phyloP scores from a whole-genome alignment of 768 basidiomycete species.

The Termitomyces sp. region DNA sequence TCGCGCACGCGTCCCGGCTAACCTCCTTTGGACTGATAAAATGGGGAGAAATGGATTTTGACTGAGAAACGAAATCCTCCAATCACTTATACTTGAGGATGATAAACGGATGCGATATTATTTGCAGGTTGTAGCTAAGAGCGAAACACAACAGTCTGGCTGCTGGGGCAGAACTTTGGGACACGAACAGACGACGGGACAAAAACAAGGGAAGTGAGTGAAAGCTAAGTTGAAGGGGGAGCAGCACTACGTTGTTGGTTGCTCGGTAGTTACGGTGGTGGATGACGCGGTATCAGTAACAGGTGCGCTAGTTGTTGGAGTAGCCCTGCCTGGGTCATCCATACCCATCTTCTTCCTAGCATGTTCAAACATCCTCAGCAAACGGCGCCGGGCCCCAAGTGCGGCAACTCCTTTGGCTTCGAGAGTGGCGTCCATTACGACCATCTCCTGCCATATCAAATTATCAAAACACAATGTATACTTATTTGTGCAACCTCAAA shows the following conservation, averaged over 20 bases:
- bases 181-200: constrained; percentile 16
- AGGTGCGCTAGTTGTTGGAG: constrained; percentile 30
- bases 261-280: not conserved
- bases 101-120: not conserved
- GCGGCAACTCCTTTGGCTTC: constrained; percentile 90
- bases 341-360: constrained; percentile 83
- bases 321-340: constrained; percentile 34
- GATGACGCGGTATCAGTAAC: constrained; percentile 14
- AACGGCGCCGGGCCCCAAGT: constrained; percentile 86
- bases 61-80: not conserved
- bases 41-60: not conserved
- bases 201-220: constrained; percentile 20
- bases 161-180: constrained; percentile 16
- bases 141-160: not conserved
- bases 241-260: constrained; percentile 18
- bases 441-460: constrained; percentile 88
- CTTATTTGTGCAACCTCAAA: constrained; percentile 91
- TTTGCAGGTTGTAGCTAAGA: not conserved
- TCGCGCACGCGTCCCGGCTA: not conserved
- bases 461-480: constrained; percentile 91
- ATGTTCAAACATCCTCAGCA: constrained; percentile 83
- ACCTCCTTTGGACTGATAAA: not conserved
- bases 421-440: constrained; percentile 69
- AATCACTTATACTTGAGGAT: not conserved
- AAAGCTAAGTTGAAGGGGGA: constrained; percentile 19